Conservation (phyloP, 2,329 filamentous ascomycete genomes). For the Microcyclospora pomicola region DNA sequence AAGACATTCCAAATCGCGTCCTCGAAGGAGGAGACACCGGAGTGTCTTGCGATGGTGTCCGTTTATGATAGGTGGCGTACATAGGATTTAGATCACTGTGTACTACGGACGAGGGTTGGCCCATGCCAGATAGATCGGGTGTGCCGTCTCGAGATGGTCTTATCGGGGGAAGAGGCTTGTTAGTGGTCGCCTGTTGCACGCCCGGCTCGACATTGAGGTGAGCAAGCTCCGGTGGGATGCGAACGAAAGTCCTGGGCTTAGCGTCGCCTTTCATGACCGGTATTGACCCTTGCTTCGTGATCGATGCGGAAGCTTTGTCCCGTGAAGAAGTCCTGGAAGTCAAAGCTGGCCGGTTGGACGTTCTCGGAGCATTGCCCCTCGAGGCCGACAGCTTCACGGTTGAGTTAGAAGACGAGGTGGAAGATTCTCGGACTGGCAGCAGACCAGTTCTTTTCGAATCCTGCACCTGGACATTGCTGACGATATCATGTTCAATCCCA, state of each 20-base stretch:
- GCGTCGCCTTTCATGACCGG: background rate
- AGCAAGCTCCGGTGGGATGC: slow-evolving; percentile 24
- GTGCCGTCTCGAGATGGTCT: slow-evolving; percentile 35
- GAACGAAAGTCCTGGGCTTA: slow-evolving; percentile 1
- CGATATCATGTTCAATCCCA: slow-evolving; percentile 44
- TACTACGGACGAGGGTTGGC: slow-evolving; percentile 39
- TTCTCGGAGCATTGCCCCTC: background rate
- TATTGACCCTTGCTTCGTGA: slow-evolving; percentile 2
- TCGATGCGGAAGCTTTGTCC: background rate
- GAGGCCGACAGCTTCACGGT: slow-evolving; percentile 21
- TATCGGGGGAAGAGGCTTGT: slow-evolving; percentile 31
- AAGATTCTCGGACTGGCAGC: slow-evolving; percentile 53
- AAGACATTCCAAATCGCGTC: slow-evolving; percentile 25
- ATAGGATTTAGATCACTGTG: slow-evolving; percentile 41
- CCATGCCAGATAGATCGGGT: slow-evolving; percentile 28
- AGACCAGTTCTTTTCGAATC: slow-evolving; percentile 34
- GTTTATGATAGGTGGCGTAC: slow-evolving; percentile 35
- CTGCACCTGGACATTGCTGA: background rate
- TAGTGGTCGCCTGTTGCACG: slow-evolving; percentile 19
- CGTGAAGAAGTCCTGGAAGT: background rate
- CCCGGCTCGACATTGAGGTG: slow-evolving; percentile 49
- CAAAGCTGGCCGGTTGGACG: background rate
- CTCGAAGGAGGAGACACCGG: slow-evolving; percentile 22
- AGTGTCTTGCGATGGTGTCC: slow-evolving; percentile 36
- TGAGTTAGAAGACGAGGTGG: slow-evolving; percentile 52